These are phyloP conservation scores for Fusarium pseudocircinatum DNA, from an alignment of 2,329 filamentous ascomycete species.

Conservation along the genomic window DNA sequence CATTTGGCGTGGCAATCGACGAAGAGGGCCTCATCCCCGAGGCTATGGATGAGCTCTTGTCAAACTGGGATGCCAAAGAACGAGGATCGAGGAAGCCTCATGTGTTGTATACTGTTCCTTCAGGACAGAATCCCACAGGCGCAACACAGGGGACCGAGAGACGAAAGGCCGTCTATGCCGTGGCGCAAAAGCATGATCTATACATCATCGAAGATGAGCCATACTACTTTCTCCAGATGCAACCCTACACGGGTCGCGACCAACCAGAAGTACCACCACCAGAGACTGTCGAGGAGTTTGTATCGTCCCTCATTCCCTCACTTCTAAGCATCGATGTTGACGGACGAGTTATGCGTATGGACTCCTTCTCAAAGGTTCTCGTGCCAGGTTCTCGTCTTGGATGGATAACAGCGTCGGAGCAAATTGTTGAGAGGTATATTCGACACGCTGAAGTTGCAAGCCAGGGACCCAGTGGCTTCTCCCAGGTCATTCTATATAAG, in stretches of 20 bases:
- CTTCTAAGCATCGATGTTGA: slow-evolving; percentile 84
- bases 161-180: slow-evolving; percentile 76
- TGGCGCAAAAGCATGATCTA: slow-evolving; percentile 85
- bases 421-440: slow-evolving; percentile 84
- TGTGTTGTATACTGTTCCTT: slow-evolving; percentile 70
- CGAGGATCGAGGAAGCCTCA: slow-evolving; percentile 61
- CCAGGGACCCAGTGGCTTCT: slow-evolving; percentile 86
- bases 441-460: slow-evolving; percentile 85
- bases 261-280: slow-evolving; percentile 64
- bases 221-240: slow-evolving; percentile 94
- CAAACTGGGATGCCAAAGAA: slow-evolving; percentile 58
- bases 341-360: slow-evolving; percentile 88
- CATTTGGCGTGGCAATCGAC: slow-evolving; percentile 63
- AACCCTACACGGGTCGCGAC: slow-evolving; percentile 71
- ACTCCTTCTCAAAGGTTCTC: slow-evolving; percentile 93
- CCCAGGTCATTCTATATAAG: slow-evolving; percentile 86
- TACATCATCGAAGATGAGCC: slow-evolving; percentile 93
- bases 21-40: slow-evolving; percentile 63
- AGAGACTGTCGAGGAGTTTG: slow-evolving; percentile 74
- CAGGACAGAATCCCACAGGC: slow-evolving; percentile 91
- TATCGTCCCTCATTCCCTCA: slow-evolving; percentile 70
- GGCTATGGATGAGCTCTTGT: slow-evolving; percentile 61
- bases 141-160: slow-evolving; percentile 78
- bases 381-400: slow-evolving; percentile 83
- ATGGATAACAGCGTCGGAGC: slow-evolving; percentile 88